Conservation (phyloP, 441 rosid genomes). For the Hura crepitans region DNA sequence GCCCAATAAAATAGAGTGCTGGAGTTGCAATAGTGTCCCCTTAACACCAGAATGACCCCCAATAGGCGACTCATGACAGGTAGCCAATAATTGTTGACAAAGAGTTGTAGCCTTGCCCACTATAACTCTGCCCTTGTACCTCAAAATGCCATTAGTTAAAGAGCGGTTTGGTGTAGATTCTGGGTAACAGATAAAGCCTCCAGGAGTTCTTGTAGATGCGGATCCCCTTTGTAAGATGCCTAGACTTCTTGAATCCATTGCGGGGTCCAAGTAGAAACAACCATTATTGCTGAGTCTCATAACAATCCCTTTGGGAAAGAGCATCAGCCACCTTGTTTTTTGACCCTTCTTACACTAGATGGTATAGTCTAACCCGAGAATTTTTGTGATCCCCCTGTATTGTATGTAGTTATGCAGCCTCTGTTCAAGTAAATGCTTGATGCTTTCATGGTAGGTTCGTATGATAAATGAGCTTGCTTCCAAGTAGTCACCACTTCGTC, state of each 20-base stretch:
- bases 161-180: background rate
- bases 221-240: background rate
- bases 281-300: background rate
- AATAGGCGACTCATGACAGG: background rate
- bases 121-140: background rate
- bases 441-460: background rate
- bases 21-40: background rate
- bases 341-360: background rate
- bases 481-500: background rate
- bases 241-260: background rate
- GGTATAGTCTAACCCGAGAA: background rate
- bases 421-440: background rate
- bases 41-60: background rate
- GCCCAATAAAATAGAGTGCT: background rate
- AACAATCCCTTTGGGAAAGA: background rate
- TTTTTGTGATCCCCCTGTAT: background rate
- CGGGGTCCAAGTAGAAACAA: background rate
- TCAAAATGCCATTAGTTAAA: background rate
- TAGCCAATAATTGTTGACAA: background rate
- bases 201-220: background rate
- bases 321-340: background rate
- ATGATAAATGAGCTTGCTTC: background rate
- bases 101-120: background rate
- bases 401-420: background rate
- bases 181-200: too few species aligned